phyloP scores from a whole-genome alignment of 352 stramenopile genomes.

The Plasmopara muralis region DNA sequence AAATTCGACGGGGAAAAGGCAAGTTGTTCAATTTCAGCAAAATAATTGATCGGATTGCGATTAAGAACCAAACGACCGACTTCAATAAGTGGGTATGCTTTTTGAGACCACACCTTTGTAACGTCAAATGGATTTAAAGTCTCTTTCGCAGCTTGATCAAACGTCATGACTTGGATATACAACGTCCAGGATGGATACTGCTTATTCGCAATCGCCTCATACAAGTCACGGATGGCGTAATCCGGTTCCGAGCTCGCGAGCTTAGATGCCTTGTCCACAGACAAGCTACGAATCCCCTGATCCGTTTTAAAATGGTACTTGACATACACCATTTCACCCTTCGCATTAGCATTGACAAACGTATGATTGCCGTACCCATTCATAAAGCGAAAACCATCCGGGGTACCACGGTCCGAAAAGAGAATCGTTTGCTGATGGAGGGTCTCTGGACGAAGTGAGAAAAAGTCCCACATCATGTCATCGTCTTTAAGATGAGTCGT shows the following conservation, averaged over 20 bases:
- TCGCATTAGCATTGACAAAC: conserved; percentile 86
- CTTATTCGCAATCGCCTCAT: conserved; percentile 80
- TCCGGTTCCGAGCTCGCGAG: conserved; percentile 77
- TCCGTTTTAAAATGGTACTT: conserved; percentile 94
- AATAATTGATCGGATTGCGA: conserved; percentile 90
- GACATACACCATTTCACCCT: conserved; percentile 73
- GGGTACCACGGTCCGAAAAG: conserved; percentile 85
- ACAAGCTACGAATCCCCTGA: conserved; percentile 85
- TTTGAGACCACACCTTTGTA: conserved; percentile 91
- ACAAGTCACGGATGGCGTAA: conserved; percentile 88
- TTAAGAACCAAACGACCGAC: conserved; percentile 87
- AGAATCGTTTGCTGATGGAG: conserved; percentile 87
- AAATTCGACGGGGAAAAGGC: conserved; percentile 89
- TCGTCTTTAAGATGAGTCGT: conserved; percentile 78
- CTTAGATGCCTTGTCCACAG: conserved; percentile 61
- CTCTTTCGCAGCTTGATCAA: conserved; percentile 46
- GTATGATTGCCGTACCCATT: conserved; percentile 91
- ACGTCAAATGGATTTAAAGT: conserved; percentile 89
- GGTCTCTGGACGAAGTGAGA: conserved; percentile 87
- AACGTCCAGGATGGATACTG: conserved; percentile 85
- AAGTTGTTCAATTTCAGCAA: conserved; percentile 90
- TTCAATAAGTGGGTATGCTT: conserved; percentile 78
- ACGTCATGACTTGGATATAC: conserved; percentile 90
- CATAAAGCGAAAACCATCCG: conserved; percentile 87
- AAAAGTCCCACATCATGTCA: conserved; percentile 91